Base-by-base conservation (phyloP, 805 yeast genomes). In the Teunomyces kruisii region DNA sequence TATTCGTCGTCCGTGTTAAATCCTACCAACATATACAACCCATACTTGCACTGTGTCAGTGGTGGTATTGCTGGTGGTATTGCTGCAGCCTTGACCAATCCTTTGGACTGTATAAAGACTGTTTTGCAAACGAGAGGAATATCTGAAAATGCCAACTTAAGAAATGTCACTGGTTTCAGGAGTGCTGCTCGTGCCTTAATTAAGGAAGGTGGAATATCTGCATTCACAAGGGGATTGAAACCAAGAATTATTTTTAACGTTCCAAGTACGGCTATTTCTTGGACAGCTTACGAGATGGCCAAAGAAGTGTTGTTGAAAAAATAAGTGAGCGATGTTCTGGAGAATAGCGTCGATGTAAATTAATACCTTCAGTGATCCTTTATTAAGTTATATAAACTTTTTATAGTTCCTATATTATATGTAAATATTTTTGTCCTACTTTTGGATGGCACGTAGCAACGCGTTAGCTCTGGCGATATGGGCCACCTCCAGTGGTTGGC, bases 281-380 rank as follows among this genome's bases (percentile, higher is more conserved):
- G 98, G 98, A 92, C 98, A 1, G 88, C 96, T 22, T 92, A 92
- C 66, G 99, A 92, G 65, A 88, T 91, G 92, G 97, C 97, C 36
- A 92, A 92, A 68, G 84, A 80, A 53, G 75, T 84, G 52, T 66
- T 84, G 57, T 61, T 78, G 35, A 61, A 55, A 46, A 44, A 45
- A 16, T 48, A 36, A 14, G n/a, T 10, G 40, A 26, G 28, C 28
- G 12, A 26, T 37, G 22, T 19, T 4, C 6, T 6, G 3, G 22
- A 19, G 22, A 19, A 19, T 19, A 19, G 22, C 22, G 22, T 27
- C 32, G 24, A 27, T 37, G 30, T 37, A 37, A 28, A 26, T 26
- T 37, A 28, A 26, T 37, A 36, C 30, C 19, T 17, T n/a, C 17
- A 24, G 39, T 12, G 36, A 16, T 15, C 6, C 22, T 19, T 19